A percentile compares a stretch with the other conserved stretches of the same genome.
Conservation (phyloP, 2,329 filamentous ascomycete genomes). For the Cytospora leucostoma region DNA sequence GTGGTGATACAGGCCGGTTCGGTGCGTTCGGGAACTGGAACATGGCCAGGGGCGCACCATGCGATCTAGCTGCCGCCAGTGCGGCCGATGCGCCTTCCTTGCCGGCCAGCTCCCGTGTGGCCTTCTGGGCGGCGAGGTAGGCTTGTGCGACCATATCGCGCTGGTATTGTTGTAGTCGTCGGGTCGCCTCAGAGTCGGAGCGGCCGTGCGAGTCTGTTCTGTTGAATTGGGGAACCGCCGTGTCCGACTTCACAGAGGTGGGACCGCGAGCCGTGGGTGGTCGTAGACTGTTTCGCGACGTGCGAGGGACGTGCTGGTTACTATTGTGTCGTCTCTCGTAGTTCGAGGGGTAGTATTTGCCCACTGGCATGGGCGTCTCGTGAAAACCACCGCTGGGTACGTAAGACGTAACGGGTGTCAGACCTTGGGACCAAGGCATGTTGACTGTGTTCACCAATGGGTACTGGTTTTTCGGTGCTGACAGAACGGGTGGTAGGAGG, state of each 20-base stretch:
- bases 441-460: constrained; percentile 32
- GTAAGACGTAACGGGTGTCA: constrained; percentile 53
- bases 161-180: constrained; percentile 59
- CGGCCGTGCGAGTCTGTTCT: constrained; percentile 37
- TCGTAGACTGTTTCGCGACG: constrained; percentile 30
- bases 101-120: constrained; percentile 39
- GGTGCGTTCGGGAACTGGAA: neutral
- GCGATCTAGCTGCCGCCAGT: constrained; percentile 38
- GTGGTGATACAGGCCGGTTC: constrained; percentile 46
- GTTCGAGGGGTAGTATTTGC: constrained; percentile 66
- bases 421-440: constrained; percentile 36
- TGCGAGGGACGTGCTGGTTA: constrained; percentile 30
- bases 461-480: constrained; percentile 20
- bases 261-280: constrained; percentile 35
- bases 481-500: constrained; percentile 29
- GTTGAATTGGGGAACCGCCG: constrained; percentile 36
- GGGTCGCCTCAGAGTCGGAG: constrained; percentile 50
- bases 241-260: constrained; percentile 40
- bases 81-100: constrained; percentile 33
- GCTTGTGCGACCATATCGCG: constrained; percentile 63
- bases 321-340: constrained; percentile 45
- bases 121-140: constrained; percentile 46
- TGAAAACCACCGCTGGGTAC: constrained; percentile 50
- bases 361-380: constrained; percentile 53
- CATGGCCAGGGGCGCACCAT: constrained; percentile 44